These are phyloP conservation scores for Amanita phalloides DNA, from an alignment of 768 basidiomycete genomes.

Conservation along the genomic window DNA sequence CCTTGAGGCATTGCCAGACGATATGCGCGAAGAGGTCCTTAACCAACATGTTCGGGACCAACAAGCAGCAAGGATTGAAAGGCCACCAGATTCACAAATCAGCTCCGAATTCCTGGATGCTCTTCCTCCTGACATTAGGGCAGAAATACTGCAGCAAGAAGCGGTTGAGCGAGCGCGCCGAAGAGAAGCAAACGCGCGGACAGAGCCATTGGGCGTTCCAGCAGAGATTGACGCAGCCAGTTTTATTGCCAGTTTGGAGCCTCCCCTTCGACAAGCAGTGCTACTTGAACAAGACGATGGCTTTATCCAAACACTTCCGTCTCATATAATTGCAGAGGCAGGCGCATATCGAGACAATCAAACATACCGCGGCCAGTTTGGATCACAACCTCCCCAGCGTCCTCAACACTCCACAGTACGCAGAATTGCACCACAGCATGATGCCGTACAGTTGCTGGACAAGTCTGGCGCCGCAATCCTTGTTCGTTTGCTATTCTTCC, in stretches of 20 bases:
- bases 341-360: conserved; percentile 55
- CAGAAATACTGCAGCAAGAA: conserved; percentile 95
- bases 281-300: conserved; percentile 83
- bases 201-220: conserved; percentile 39
- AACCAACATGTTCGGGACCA: conserved; percentile 96
- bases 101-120: conserved; percentile 94
- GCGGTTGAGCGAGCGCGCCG: conserved; percentile 66
- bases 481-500: conserved; percentile 91
- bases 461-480: conserved; percentile 82
- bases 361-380: conserved; percentile 21
- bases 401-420: conserved; percentile 24
- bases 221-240: conserved; percentile 81
- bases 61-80: conserved; percentile 64
- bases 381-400: conserved; percentile 19
- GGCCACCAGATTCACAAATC: conserved; percentile 78
- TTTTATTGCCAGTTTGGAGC: conserved; percentile 89
- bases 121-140: conserved; percentile 90
- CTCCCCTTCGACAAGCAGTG: conserved; percentile 82
- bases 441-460: conserved; percentile 90
- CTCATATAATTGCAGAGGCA: conserved; percentile 81
- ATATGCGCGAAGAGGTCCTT: conserved; percentile 96
- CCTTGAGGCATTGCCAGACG: conserved; percentile 94
- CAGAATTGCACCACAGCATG: conserved; percentile 53
- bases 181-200: conserved; percentile 25
- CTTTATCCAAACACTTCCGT: conserved; percentile 71